These are phyloP conservation scores for Hypomontagnella submonticulosa DNA, from an alignment of 495 filamentous ascomycete genomes.

Conservation along the genomic window DNA sequence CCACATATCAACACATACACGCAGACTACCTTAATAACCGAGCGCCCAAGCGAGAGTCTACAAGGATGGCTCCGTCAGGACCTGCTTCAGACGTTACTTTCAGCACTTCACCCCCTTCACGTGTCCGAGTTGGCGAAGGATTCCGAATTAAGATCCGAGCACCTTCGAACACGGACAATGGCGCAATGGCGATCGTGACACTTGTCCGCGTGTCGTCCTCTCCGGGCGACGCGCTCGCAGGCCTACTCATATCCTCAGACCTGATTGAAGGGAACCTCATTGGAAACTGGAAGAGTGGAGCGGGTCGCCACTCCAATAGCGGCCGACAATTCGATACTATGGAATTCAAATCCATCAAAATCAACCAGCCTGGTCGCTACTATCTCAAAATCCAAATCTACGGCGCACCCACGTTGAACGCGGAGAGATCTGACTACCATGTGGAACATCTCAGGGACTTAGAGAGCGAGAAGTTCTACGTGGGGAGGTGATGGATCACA, in stretches of 20 bases:
- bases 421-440: constrained; percentile 5
- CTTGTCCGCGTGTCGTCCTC: constrained; percentile 8
- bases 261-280: constrained; percentile 14
- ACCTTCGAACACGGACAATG: constrained; percentile 23
- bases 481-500: constrained; percentile 6
- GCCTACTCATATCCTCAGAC: constrained; percentile 8
- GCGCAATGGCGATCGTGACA: constrained; percentile 20
- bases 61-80: constrained; percentile 13
- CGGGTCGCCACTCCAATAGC: background rate
- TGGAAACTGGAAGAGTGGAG: constrained; percentile 24
- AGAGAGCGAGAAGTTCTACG: constrained; percentile 26
- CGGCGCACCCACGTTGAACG: constrained; percentile 14
- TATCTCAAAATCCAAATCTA: constrained; percentile 25
- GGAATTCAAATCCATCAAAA: constrained; percentile 22
- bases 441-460: constrained; percentile 29
- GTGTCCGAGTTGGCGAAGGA: constrained; percentile 9
- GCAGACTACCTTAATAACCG: background rate
- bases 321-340: constrained; percentile 20
- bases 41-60: background rate
- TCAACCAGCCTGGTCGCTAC: constrained; percentile 18
- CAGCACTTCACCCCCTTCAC: constrained; percentile 18
- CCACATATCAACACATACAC: constrained; percentile 1
- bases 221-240: background rate
- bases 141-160: constrained; percentile 25
- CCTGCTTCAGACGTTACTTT: constrained; percentile 13